These are phyloP conservation scores for Bremia lactucae DNA, from an alignment of 352 stramenopile genomes.

Conservation along the genomic window DNA sequence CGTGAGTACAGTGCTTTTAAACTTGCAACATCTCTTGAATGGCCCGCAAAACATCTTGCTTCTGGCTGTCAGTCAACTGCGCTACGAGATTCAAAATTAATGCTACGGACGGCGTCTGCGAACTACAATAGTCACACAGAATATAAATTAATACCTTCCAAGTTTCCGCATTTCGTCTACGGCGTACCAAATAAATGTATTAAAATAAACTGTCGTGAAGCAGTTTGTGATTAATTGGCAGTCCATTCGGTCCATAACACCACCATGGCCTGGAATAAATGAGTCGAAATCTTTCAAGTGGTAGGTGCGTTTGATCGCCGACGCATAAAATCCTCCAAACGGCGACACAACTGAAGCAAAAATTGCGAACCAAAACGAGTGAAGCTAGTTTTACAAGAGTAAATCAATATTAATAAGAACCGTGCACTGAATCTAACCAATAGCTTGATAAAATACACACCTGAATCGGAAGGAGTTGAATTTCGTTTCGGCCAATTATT, in stretches of 20 bases:
- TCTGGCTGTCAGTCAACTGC: constrained; percentile 53
- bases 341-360: constrained; percentile 97
- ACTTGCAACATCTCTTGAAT: constrained; percentile 52
- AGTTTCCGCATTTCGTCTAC: no score
- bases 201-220: constrained; percentile 96
- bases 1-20: constrained; percentile 10
- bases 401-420: no score
- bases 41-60: constrained; percentile 52
- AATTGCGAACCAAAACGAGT: constrained; percentile 93
- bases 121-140: constrained; percentile 22
- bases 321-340: constrained; percentile 98
- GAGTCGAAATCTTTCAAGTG: constrained; percentile 99
- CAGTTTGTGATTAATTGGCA: constrained; percentile 93
- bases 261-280: constrained; percentile 96
- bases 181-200: constrained; percentile 89
- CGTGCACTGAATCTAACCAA: no score
- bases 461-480: constrained; percentile 86
- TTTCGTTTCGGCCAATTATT: constrained; percentile 56
- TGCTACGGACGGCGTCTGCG: constrained; percentile 41
- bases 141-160: neutral
- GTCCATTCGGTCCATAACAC: constrained; percentile 96
- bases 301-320: constrained; percentile 98
- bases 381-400: constrained; percentile 46
- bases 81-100: constrained; percentile 70
- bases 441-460: no score